Percentiles rank a stretch among this genome's conserved stretches.
These are phyloP conservation scores for Leptographium lundbergii DNA, from an alignment of 2,329 filamentous ascomycete genomes.

Conservation along the genomic window DNA sequence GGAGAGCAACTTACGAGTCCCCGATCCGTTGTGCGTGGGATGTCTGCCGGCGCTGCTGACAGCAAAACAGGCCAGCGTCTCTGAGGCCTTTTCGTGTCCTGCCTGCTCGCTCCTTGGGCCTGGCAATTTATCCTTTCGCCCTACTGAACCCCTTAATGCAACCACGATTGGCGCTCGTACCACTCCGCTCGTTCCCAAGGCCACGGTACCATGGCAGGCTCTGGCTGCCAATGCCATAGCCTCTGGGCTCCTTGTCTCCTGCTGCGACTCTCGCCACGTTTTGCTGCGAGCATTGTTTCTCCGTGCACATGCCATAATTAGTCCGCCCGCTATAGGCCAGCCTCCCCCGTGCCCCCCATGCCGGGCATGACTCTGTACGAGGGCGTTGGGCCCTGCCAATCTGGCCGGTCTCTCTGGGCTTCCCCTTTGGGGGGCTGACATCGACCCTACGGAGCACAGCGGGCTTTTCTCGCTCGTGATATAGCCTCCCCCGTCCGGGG, in stretches of 20 bases:
- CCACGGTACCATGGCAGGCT: conserved; percentile 5
- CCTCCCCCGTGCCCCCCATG: too few species aligned
- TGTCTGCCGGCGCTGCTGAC: too few species aligned
- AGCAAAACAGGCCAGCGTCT: too few species aligned
- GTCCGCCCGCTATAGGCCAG: too few species aligned
- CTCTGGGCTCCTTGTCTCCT: neutral
- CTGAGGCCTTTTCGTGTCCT: too few species aligned
- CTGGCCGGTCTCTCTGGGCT: neutral
- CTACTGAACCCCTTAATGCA: neutral
- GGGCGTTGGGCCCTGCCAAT: neutral
- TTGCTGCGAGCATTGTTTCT: too few species aligned
- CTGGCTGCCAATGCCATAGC: neutral
- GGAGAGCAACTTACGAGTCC: too few species aligned
- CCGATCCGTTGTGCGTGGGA: too few species aligned
- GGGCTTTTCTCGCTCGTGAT: too few species aligned
- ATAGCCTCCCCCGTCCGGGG: too few species aligned
- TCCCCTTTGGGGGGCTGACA: neutral
- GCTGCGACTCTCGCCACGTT: neutral
- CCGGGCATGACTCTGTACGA: too few species aligned
- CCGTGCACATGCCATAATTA: too few species aligned
- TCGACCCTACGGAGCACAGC: neutral
- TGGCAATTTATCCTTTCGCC: neutral
- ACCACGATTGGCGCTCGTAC: neutral
- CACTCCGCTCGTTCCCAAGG: conserved; percentile 7
- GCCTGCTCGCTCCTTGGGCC: neutral